Base-by-base conservation (phyloP, 2,329 filamentous ascomycete species). In the Tolypocladium pustulatum region DNA sequence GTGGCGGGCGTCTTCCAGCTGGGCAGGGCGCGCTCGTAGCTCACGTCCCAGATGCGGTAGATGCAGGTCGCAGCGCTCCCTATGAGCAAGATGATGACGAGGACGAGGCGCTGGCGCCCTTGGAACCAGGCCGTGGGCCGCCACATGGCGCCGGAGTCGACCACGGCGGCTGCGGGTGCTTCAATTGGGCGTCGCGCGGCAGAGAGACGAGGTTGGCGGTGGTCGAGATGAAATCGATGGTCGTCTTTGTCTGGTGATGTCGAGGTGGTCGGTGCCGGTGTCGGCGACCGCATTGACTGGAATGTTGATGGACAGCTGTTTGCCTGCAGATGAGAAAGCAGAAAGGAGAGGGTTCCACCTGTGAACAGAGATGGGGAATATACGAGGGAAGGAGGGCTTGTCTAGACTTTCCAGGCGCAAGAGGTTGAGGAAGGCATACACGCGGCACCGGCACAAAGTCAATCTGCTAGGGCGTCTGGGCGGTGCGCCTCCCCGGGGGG, bases 61-160 rank as follows among this genome's bases (percentile, higher is more conserved):
- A 66, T 66, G 62, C 68, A 70, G n/a, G 72, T 64, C 61, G 72
- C 69, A 55, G 72, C 57, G 56, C 69, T 72, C 36, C 66, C 61
- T 54, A 73, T 32, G 62, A 73, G 46, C 46, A 52, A 65, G 66
- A 75, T 69, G 61, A 69, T 65, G 57, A 67, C 63, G 46, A 72
- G 53, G 62, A 72, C 60, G 61, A 72, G 62, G 32, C 71, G 70
- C 40, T 68, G 66, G 53, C 69, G 67, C 41, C 64, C 56, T 59
- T 64, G 61, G 54, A 65, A 65, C 56, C 65, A 63, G 51, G 58
- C 56, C 52, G 65, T 62, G 52, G 27, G 46, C 46, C 27, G 30
- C 5, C 27, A n/a, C 46, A 52, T 52, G 46, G 46, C 46, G 46
- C 38, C 38, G 38, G 38, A 8, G 38, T 20, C 15, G 37, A 15